Evolutionary conservation across 2,329 filamentous ascomycete genomes (phyloP).

Genomic region (Aspergillus sp.): DNA sequence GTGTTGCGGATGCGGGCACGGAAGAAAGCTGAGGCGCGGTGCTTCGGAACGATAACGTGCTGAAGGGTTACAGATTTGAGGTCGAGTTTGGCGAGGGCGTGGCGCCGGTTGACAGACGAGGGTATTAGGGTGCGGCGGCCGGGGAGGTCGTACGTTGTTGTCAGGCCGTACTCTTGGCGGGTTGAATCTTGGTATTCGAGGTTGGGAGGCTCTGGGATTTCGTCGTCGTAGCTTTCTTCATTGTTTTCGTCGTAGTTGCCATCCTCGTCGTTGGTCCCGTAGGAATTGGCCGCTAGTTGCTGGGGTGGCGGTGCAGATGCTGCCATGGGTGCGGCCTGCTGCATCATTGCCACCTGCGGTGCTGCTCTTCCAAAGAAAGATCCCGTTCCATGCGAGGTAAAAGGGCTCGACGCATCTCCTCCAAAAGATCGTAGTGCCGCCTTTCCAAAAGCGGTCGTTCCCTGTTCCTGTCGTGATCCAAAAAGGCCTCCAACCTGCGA

Average conservation of each 20-base stretch:
- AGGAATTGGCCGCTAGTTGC: slow-evolving; percentile 4
- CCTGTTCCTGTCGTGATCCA: too few relatives aligned
- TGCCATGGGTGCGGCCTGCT: background rate
- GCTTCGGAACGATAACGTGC: slow-evolving; percentile 35
- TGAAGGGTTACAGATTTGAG: slow-evolving; percentile 29
- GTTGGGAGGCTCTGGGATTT: slow-evolving; percentile 2
- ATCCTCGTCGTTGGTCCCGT: slow-evolving; percentile 11
- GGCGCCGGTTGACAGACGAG: slow-evolving; percentile 27
- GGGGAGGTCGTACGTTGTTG: slow-evolving; percentile 36
- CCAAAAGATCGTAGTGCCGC: too few relatives aligned
- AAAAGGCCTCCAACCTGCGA: too few relatives aligned
- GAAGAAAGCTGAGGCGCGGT: slow-evolving; percentile 34
- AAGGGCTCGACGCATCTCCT: too few relatives aligned
- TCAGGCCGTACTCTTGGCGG: slow-evolving; percentile 37
- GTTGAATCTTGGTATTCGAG: slow-evolving; percentile 26
- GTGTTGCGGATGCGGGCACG: slow-evolving; percentile 35
- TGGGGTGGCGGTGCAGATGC: background rate
- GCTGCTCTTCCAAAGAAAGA: background rate
- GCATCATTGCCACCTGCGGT: background rate
- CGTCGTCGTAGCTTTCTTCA: slow-evolving; percentile 5
- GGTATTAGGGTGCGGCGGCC: slow-evolving; percentile 31
- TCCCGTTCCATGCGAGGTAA: background rate
- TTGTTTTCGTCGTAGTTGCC: background rate
- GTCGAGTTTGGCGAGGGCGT: slow-evolving; percentile 33
- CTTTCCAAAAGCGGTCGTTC: too few relatives aligned